Percentiles rank a stretch among this genome's conserved stretches.
phyloP scores from a whole-genome alignment of 805 yeast genomes.

The Priceomyces castillae region DNA sequence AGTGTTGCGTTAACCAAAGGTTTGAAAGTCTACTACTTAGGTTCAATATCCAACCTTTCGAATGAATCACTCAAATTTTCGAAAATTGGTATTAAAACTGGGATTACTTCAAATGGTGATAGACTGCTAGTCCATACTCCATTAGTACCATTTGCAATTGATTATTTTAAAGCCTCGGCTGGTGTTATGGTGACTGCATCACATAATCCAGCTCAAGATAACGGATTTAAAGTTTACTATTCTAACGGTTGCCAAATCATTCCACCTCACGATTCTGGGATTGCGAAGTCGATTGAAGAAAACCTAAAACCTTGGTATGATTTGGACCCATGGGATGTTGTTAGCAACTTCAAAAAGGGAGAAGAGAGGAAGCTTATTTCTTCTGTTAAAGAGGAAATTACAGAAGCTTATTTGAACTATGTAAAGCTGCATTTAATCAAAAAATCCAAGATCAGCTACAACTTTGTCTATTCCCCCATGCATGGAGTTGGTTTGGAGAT shows the following conservation, averaged over 20 bases:
- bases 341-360: conserved; percentile 31
- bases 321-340: conserved; percentile 46
- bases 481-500: conserved; percentile 88
- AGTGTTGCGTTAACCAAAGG: conserved; percentile 69
- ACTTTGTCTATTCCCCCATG: conserved; percentile 86
- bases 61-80: conserved; percentile 19
- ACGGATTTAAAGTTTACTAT: conserved; percentile 95
- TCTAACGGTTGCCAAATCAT: conserved; percentile 93
- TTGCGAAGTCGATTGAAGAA: conserved; percentile 59
- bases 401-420: conserved; percentile 37
- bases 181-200: conserved; percentile 95
- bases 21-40: conserved; percentile 64
- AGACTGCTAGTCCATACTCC: conserved; percentile 69
- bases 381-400: conserved; percentile 42
- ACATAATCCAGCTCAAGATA: conserved; percentile 81
- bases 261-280: conserved; percentile 81
- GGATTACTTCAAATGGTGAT: conserved; percentile 6
- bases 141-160: conserved; percentile 84
- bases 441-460: conserved; percentile 24
- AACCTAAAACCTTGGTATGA: conserved; percentile 60
- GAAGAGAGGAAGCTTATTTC: conserved; percentile 25
- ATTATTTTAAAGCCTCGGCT: conserved; percentile 56
- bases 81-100: not conserved
- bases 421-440: conserved; percentile 30
- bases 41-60: conserved; percentile 36